Evolutionary conservation across 148 eudicot genomes (phyloP).

Genomic region (Salicornia ramosissima): DNA sequence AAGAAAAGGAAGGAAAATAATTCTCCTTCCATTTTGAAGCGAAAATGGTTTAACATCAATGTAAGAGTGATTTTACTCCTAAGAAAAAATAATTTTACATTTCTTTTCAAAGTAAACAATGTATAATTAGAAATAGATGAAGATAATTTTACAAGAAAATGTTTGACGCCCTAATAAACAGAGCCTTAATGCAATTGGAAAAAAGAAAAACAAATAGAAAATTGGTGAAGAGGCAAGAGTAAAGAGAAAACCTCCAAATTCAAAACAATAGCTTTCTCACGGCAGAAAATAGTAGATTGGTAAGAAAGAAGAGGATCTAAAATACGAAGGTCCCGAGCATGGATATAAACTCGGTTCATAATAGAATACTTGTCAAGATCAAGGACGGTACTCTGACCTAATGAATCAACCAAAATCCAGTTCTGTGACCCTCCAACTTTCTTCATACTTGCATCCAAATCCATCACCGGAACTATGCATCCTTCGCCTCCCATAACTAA

Average conservation of each 20-base stretch:
- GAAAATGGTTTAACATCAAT: no score
- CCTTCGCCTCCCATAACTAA: constrained; percentile 42
- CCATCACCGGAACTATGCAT: constrained; percentile 32
- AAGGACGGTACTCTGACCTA: constrained; percentile 40
- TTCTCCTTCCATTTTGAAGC: no score
- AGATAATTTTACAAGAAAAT: no score
- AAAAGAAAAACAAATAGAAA: background rate
- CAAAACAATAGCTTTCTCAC: constrained; percentile 76
- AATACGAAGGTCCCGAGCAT: constrained; percentile 85
- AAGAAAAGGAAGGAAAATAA: no score
- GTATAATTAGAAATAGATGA: no score
- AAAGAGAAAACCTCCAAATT: constrained; percentile 55
- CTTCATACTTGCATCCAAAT: constrained; percentile 22
- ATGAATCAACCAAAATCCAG: constrained; percentile 52
- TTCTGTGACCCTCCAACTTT: constrained; percentile 32
- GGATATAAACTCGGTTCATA: constrained; percentile 80
- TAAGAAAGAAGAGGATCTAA: constrained; percentile 75
- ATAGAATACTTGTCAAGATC: constrained; percentile 77
- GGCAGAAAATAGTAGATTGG: constrained; percentile 77
- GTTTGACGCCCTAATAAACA: no score
- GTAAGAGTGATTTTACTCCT: no score
- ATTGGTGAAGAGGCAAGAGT: background rate
- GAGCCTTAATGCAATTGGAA: no score
- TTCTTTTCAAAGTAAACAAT: no score
- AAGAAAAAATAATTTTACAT: no score